phyloP scores from a whole-genome alignment of 345 rosid species.

The Rhodamnia argentea region DNA sequence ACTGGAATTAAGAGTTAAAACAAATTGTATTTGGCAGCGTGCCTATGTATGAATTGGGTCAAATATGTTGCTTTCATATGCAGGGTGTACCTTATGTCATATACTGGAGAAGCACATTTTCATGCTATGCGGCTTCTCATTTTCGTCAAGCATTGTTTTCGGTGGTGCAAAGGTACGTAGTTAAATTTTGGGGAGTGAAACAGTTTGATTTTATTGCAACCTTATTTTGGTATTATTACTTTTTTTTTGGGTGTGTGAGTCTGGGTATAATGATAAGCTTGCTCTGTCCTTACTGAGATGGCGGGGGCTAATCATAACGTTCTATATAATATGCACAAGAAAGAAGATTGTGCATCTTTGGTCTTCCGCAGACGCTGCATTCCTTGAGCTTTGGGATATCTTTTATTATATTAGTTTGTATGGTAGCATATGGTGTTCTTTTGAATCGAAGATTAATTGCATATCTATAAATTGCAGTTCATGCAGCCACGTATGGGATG shows the following conservation, averaged over 20 bases:
- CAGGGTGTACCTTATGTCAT: conserved; percentile 92
- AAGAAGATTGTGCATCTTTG: neutral
- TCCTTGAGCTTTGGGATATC: neutral
- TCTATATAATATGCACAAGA: neutral
- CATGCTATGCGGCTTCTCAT: conserved; percentile 67
- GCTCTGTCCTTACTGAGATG: neutral
- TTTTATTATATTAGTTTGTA: neutral
- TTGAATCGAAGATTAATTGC: neutral
- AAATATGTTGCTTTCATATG: conserved; percentile 1
- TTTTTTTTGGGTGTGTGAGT: neutral
- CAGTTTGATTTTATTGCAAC: neutral
- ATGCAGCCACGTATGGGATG: conserved; percentile 86
- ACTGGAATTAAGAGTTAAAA: neutral
- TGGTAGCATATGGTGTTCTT: neutral
- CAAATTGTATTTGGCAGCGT: neutral
- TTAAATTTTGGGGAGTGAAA: neutral
- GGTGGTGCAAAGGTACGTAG: conserved; percentile 63
- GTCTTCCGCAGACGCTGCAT: neutral
- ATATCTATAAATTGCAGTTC: conserved; percentile 48
- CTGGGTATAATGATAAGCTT: neutral
- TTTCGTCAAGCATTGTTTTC: conserved; percentile 81
- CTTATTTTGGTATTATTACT: neutral
- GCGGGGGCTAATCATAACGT: neutral
- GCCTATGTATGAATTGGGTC: neutral
- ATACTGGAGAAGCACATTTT: conserved; percentile 58